phyloP scores from a whole-genome alignment of 73 alveolate species.

The Blepharisma stoltei region DNA sequence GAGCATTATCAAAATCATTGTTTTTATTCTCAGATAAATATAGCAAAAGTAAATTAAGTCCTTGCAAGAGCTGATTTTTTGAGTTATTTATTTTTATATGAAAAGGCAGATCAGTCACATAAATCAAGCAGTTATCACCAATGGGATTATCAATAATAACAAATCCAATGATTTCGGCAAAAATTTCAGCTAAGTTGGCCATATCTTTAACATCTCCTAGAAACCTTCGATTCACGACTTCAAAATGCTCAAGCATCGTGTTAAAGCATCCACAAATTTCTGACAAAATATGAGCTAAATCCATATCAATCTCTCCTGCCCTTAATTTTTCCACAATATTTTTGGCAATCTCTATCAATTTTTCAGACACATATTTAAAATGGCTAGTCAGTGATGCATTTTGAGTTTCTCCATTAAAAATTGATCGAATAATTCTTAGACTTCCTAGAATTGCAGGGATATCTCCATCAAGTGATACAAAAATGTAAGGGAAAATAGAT shows the following conservation, averaged over 20 bases:
- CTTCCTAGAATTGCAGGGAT: not conserved
- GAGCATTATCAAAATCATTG: not conserved
- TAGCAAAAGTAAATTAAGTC: constrained; percentile 27
- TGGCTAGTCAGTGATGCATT: not conserved
- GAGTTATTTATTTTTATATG: constrained; percentile 24
- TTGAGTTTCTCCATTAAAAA: not conserved
- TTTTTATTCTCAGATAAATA: constrained; percentile 22
- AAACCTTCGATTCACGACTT: not conserved
- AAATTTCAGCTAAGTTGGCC: constrained; percentile 11
- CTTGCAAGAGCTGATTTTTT: constrained; percentile 34
- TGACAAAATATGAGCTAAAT: not conserved
- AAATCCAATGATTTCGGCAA: not conserved
- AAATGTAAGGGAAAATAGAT: not conserved
- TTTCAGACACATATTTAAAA: not conserved
- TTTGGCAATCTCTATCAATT: not conserved
- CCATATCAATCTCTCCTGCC: too few relatives aligned
- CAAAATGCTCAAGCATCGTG: constrained; percentile 31
- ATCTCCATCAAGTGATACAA: not conserved
- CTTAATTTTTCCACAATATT: not conserved
- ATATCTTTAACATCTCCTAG: constrained; percentile 19
- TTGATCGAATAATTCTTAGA: constrained; percentile 25
- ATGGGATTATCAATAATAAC: too few relatives aligned
- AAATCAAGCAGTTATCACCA: too few relatives aligned
- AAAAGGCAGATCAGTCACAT: not conserved
- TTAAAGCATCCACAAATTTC: not conserved